Evolutionary conservation across 139 green algal genomes (phyloP).

Genomic region (Volvox africanus): DNA sequence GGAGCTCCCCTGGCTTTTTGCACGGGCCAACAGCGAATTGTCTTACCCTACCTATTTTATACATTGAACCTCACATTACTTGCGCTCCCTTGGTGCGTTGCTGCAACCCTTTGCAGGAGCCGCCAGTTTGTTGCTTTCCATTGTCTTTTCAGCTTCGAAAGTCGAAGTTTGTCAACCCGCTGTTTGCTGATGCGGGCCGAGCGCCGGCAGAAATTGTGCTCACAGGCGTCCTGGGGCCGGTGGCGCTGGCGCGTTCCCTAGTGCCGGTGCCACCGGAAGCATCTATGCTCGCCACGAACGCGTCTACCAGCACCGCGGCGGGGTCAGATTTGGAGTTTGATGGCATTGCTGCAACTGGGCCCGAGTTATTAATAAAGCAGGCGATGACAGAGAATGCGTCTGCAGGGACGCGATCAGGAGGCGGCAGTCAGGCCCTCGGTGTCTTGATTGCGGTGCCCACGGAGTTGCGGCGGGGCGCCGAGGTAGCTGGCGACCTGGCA

Average conservation of each 20-base stretch:
- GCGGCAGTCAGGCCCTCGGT: not conserved
- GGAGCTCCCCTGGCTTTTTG: not conserved
- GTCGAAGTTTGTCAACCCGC: conserved; percentile 41
- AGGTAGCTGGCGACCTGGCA: not conserved
- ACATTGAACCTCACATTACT: not conserved
- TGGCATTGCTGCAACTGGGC: not conserved
- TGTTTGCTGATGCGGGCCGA: not conserved
- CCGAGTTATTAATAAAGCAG: not conserved
- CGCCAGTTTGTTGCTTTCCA: not conserved
- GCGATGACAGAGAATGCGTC: not conserved
- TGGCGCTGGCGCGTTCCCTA: not conserved
- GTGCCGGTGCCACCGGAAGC: not conserved
- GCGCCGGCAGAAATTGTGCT: conserved; percentile 3
- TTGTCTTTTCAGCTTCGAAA: conserved; percentile 10
- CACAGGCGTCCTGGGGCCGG: conserved; percentile 14
- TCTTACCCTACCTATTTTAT: too few relatives aligned
- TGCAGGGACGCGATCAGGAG: not conserved
- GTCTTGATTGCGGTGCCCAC: not conserved
- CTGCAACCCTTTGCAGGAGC: not conserved
- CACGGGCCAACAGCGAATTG: too few relatives aligned
- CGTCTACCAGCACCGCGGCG: not conserved
- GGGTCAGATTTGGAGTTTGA: not conserved
- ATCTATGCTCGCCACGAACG: not conserved
- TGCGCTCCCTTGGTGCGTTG: not conserved
- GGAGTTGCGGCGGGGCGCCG: not conserved